These are phyloP conservation scores for Limnomonas spitsbergensis DNA, from an alignment of 139 green algal species.

Conservation along the genomic window DNA sequence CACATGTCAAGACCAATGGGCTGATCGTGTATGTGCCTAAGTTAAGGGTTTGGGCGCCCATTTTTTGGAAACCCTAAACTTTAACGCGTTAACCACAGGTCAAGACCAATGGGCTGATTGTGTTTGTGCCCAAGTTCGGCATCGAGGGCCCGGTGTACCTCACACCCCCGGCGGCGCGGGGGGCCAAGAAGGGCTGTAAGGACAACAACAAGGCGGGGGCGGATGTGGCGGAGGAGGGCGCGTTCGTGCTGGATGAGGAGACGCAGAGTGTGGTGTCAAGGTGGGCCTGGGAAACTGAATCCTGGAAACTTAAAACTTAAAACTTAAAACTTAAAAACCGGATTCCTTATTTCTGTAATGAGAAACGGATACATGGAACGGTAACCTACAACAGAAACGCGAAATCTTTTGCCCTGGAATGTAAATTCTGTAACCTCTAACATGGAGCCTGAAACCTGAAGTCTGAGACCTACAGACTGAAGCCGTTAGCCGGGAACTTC, in stretches of 20 bases:
- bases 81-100: no score
- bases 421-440: no score
- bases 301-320: neutral
- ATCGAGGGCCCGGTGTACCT: conserved; percentile 90
- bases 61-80: no score
- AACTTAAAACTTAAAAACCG: no score
- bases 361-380: no score
- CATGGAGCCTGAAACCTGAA: no score
- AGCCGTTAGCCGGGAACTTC: no score
- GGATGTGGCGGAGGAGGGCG: neutral
- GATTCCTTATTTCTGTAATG: no score
- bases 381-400: no score
- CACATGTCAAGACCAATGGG: conserved; percentile 82
- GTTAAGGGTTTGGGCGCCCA: no score
- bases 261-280: conserved; percentile 45
- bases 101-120: conserved; percentile 84
- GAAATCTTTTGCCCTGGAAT: no score
- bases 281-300: neutral
- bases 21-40: conserved; percentile 95
- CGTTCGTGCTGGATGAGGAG: conserved; percentile 68
- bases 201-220: neutral
- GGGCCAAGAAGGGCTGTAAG: conserved; percentile 20
- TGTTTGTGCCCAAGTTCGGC: conserved; percentile 96
- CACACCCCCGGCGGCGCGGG: conserved; percentile 10
- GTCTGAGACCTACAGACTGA: no score